These are phyloP conservation scores for Dactylis glomerata DNA, from an alignment of 176 grass and related monocot species.

Conservation along the genomic window DNA sequence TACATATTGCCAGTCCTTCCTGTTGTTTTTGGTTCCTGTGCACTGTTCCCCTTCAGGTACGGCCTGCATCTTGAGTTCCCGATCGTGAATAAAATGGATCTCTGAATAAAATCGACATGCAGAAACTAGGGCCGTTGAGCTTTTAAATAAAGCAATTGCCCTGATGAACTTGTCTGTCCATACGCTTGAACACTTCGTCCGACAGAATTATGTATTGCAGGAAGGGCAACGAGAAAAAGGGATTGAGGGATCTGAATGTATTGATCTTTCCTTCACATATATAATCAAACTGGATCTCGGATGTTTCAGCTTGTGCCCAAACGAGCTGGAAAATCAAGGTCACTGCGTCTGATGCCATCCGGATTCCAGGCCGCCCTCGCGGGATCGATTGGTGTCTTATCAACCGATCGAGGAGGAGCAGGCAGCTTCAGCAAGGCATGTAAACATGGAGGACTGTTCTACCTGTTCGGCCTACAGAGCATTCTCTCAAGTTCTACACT, in stretches of 20 bases:
- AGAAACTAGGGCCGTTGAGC: neutral
- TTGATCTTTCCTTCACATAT: neutral
- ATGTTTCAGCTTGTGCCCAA: too few species aligned
- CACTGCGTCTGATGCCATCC: too few species aligned
- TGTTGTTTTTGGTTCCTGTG: neutral
- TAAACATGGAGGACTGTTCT: too few species aligned
- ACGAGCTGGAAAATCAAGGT: too few species aligned
- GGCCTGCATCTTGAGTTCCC: neutral
- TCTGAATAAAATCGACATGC: neutral
- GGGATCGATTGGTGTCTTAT: too few species aligned
- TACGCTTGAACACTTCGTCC: neutral
- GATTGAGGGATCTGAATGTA: neutral
- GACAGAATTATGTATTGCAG: neutral
- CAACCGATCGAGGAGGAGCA: too few species aligned
- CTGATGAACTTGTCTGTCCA: neutral
- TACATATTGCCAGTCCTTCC: neutral
- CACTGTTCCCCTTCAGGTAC: neutral
- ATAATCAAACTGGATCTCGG: neutral
- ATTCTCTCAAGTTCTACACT: too few species aligned
- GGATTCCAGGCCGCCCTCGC: too few species aligned
- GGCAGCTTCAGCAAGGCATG: too few species aligned
- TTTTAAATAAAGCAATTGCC: neutral
- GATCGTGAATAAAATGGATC: neutral
- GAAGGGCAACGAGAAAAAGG: neutral
- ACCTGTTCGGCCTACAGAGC: too few species aligned